Base-by-base conservation (phyloP, 805 yeast genomes). In the Cyberlindnera xishuangbannaensis region DNA sequence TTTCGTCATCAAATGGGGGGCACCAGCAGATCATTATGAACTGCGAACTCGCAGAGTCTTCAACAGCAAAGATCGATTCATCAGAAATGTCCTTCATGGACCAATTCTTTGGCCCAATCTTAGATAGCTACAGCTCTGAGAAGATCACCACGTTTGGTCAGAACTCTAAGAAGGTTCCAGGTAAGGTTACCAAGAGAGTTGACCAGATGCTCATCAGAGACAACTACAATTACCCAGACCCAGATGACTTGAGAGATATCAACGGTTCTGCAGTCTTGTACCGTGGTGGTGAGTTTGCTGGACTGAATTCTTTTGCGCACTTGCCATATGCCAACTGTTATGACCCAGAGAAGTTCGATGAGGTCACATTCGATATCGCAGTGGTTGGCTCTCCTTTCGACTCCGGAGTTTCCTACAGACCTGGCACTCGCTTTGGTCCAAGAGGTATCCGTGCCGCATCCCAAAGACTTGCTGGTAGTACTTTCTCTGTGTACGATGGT, bases 321-420 rank as follows among this genome's bases (percentile, higher is more conserved):
- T 55, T 67, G 28, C 59, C 66, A 8, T 55, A 59, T 28, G 61
- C 63, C 39, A 58, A 69, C 40, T 75, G 81, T 48, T 73, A 67
- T 47, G 60, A 66, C 34, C 62, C 64, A 16, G 50, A 43, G 5
- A 25, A 40, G 15, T 28, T 70, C 63, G 57, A 28, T 57, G 59
- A 37, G 27, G 44, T 34, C 27, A 25, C 34, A 31, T 40, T 40
- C 17, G 44, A 23, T 45, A 63, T 43, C 44, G 76, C 76, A 6
- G 59, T 71, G 28, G 67, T 71, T 25, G 76, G 76, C 11, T 73
- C 76, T n/a, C 75, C 76, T 3, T 71, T 71, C 40, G 76, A 71
- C 43, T 65, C 76, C 2, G 76, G 74, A 12, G 68, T 64, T 4
- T 62, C 72, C 3, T 71, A 55, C 45, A 52, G 75, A 36, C 74